phyloP scores from a whole-genome alignment of 2,329 filamentous ascomycete species.

The Coleophoma crateriformis region DNA sequence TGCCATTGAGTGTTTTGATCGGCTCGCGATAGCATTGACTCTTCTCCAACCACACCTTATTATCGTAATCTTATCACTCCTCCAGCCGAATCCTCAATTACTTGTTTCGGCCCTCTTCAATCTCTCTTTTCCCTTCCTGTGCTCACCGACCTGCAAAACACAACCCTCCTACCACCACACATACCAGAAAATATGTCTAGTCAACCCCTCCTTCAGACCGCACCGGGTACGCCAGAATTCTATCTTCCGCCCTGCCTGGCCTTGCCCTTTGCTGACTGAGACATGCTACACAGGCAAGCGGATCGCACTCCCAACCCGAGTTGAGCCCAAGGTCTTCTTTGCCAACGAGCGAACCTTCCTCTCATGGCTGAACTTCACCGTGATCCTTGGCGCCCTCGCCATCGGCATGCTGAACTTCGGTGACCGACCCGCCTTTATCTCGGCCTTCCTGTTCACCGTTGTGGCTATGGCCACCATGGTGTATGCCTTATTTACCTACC shows the following conservation, averaged over 20 bases:
- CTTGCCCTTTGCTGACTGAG: not conserved
- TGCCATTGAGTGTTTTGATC: no score
- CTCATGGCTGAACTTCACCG: constrained; percentile 99
- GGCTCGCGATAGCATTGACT: no score
- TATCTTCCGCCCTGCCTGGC: not conserved
- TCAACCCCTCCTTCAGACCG: constrained; percentile 91
- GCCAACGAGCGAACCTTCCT: constrained; percentile 99
- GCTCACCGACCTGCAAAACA: not conserved
- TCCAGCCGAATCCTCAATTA: no score
- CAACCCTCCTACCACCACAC: not conserved
- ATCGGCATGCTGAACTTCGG: constrained; percentile 98
- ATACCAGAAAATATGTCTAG: constrained; percentile 64
- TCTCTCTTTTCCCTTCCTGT: not conserved
- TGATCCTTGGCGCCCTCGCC: constrained; percentile 92
- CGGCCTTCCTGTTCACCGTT: constrained; percentile 85
- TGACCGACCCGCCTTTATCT: constrained; percentile 89
- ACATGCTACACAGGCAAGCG: constrained; percentile 68
- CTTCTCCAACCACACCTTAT: no score
- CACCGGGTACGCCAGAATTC: constrained; percentile 61
- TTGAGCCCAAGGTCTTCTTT: constrained; percentile 99
- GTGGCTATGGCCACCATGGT: constrained; percentile 95
- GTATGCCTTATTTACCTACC: constrained; percentile 91
- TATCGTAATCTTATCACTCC: no score
- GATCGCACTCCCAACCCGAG: constrained; percentile 93
- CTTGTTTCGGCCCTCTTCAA: no score